Conservation (phyloP, 2,329 filamentous ascomycete genomes). For the Sclerotinia nivalis region DNA sequence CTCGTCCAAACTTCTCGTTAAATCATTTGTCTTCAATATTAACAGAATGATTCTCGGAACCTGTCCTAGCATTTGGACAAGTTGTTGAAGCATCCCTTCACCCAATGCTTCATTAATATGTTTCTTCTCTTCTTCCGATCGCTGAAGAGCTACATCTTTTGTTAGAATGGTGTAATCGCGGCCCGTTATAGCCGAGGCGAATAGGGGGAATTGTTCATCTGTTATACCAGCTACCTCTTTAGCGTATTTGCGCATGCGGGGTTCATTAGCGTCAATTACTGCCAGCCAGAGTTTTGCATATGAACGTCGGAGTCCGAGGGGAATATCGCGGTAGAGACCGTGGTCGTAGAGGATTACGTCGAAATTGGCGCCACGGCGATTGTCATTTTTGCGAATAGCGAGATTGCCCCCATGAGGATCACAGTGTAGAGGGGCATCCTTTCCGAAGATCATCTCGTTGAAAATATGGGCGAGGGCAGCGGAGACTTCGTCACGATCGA, state of each 20-base stretch:
- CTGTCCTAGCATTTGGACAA: slow-evolving; percentile 83
- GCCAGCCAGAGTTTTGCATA: slow-evolving; percentile 98
- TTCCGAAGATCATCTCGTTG: slow-evolving; percentile 99
- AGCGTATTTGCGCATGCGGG: slow-evolving; percentile 83
- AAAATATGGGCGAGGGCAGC: slow-evolving; percentile 88
- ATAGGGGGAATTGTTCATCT: slow-evolving; percentile 89
- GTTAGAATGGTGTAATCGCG: slow-evolving; percentile 80
- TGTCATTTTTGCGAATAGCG: slow-evolving; percentile 78
- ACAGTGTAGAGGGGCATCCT: slow-evolving; percentile 86
- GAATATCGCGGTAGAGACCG: slow-evolving; percentile 92
- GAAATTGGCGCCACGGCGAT: slow-evolving; percentile 70
- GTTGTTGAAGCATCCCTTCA: slow-evolving; percentile 82
- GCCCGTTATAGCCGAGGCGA: slow-evolving; percentile 94
- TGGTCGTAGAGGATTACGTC: slow-evolving; percentile 97
- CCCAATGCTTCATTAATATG: slow-evolving; percentile 81
- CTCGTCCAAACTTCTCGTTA: slow-evolving; percentile 92
- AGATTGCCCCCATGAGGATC: slow-evolving; percentile 97
- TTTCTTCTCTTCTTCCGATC: slow-evolving; percentile 77
- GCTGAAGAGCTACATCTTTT: slow-evolving; percentile 52
- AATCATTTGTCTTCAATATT: slow-evolving; percentile 96
- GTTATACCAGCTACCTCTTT: slow-evolving; percentile 85
- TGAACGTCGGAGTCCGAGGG: slow-evolving; percentile 71
- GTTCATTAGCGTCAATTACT: slow-evolving; percentile 85
- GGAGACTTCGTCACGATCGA: slow-evolving; percentile 93
- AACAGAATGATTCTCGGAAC: slow-evolving; percentile 91